Base-by-base conservation (phyloP, 2,329 filamentous ascomycete genomes). In the Monilinia laxa region DNA sequence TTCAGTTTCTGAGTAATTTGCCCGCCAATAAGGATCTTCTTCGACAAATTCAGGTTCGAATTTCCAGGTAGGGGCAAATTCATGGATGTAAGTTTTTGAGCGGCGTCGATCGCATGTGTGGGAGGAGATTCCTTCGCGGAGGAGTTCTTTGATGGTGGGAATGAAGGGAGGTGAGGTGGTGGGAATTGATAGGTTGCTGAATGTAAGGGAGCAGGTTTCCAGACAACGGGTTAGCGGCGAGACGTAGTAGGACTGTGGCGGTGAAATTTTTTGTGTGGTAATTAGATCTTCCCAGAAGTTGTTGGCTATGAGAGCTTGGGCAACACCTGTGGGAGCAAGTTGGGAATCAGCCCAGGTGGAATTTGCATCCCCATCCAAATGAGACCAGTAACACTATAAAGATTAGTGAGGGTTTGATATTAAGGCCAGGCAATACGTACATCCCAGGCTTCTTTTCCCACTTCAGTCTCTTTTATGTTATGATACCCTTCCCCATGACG, bases 401-500 rank as follows among this genome's bases (percentile, higher is more conserved):
- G 14, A 54, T 71, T 56, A 69, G 64, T 49, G 12, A 47, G 14
- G 10, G 11, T 56, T 18, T 2, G 11, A 3, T 59, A 42, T 23
- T 16, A 4, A 20, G 11, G 25, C 20, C 49, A n/a, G 35, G 16
- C 25, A 52, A 20, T 9, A 78, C 84, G 71, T 75, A 85, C 85
- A 76, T 91, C 87, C 89, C 89, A 91, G 3, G 85, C 86, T 4
- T 85, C 82, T 0, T 87, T 91, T 57, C 88, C 88, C 70, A 89
- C 91, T 74, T 81, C 88, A 23, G 81, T 80, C 78, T 91, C 87
- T 18, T 88, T 88, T 9, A 81, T 81, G 70, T 87, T 87, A 70
- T 87, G 84, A 71, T 79, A 85, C 16, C 89, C 89, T 76, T 92
- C 84, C 28, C 89, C 90, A 73, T 92, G 90, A 51, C 90, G 85